Percentiles rank a stretch among this genome's conserved stretches.
phyloP scores from a whole-genome alignment of 306 rosid species.

The Gillenia trifoliata region DNA sequence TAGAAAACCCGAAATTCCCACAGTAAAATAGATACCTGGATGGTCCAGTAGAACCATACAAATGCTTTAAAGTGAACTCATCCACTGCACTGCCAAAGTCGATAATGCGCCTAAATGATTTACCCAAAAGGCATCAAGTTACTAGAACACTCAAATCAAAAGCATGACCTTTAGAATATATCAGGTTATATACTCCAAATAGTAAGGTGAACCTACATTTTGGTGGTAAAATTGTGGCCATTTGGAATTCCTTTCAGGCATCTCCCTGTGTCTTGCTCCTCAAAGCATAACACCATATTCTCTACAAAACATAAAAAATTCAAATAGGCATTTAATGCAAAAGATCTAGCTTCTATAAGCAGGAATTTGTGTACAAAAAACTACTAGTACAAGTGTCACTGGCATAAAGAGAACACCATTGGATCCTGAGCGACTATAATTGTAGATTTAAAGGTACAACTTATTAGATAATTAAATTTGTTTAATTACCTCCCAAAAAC shows the following conservation, averaged over 20 bases:
- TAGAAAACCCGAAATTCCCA: background rate
- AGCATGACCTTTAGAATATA: background rate
- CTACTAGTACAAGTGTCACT: background rate
- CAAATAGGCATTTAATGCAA: background rate
- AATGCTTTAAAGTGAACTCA: slow-evolving; percentile 74
- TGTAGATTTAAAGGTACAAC: background rate
- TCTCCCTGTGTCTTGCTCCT: slow-evolving; percentile 77
- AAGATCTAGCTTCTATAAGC: background rate
- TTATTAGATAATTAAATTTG: background rate
- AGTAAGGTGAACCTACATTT: slow-evolving; percentile 58
- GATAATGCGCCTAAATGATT: slow-evolving; percentile 44
- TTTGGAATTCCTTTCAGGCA: slow-evolving; percentile 70
- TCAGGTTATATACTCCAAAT: slow-evolving; percentile 12
- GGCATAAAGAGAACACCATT: background rate
- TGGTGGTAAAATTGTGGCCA: slow-evolving; percentile 50
- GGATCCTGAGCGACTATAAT: background rate
- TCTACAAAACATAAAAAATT: slow-evolving; percentile 41
- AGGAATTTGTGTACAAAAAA: background rate
- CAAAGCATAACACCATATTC: slow-evolving; percentile 92
- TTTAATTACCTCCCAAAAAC: background rate
- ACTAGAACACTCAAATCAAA: background rate
- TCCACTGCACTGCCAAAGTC: slow-evolving; percentile 97
- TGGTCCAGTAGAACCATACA: slow-evolving; percentile 84
- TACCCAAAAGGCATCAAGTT: background rate
- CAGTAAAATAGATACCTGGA: slow-evolving; percentile 56